Evolutionary conservation across 306 rosid species (phyloP).

Genomic region (Canavalia ensiformis): DNA sequence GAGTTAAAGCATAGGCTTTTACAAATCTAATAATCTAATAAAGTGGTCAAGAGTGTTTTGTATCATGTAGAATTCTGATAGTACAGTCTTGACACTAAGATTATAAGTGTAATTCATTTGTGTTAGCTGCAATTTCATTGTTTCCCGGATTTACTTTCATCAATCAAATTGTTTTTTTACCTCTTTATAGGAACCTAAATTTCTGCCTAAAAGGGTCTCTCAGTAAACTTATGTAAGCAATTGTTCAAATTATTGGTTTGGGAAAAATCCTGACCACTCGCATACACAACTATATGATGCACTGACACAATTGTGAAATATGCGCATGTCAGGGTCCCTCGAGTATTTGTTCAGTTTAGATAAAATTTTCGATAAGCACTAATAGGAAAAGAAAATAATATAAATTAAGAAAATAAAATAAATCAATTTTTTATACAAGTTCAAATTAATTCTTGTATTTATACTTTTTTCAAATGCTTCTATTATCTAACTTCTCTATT

Average conservation of each 20-base stretch:
- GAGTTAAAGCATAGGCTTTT: conserved; percentile 43
- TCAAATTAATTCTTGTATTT: too few species aligned
- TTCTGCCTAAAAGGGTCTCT: background rate
- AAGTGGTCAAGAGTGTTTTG: conserved; percentile 33
- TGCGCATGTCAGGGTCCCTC: background rate
- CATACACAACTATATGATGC: too few species aligned
- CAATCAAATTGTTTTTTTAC: background rate
- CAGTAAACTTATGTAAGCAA: background rate
- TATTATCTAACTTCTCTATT: too few species aligned
- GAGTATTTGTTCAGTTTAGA: too few species aligned
- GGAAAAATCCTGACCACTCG: too few species aligned
- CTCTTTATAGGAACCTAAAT: background rate
- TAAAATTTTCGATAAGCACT: too few species aligned
- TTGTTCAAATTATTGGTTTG: too few species aligned
- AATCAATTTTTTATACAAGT: too few species aligned
- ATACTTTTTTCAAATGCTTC: too few species aligned
- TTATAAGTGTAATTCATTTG: background rate
- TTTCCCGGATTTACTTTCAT: background rate
- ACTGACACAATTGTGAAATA: background rate
- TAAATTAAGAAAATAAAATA: too few species aligned
- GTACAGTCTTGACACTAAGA: conserved; percentile 26
- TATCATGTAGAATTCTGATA: conserved; percentile 38
- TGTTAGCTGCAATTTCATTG: conserved; percentile 27
- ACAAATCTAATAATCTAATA: conserved; percentile 38
- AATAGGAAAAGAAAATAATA: too few species aligned